These are phyloP conservation scores for Neoscytalidium dimidiatum DNA, from an alignment of 2,329 filamentous ascomycete genomes.

Conservation along the genomic window DNA sequence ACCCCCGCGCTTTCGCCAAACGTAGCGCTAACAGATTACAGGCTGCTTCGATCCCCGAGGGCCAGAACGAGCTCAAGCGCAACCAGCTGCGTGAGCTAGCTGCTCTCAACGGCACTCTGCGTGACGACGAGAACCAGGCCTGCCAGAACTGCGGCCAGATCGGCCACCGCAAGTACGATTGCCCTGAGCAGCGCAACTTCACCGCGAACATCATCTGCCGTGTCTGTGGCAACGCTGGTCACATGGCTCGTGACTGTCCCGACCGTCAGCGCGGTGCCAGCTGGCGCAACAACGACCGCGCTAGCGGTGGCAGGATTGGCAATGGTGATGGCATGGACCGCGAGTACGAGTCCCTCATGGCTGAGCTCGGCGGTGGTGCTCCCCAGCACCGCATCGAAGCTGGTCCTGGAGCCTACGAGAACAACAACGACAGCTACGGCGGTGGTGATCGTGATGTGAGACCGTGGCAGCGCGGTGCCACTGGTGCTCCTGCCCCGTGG, in stretches of 20 bases:
- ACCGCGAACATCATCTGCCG: slow-evolving; percentile 99
- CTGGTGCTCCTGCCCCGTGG: slow-evolving; percentile 84
- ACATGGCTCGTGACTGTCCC: slow-evolving; percentile 97
- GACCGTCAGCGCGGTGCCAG: slow-evolving; percentile 87
- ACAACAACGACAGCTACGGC: slow-evolving; percentile 27
- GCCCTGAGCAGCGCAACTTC: slow-evolving; percentile 94
- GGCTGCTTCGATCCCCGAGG: slow-evolving; percentile 98
- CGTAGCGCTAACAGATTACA: slow-evolving; percentile 46
- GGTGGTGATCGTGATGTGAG: slow-evolving; percentile 61
- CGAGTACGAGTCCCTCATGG: slow-evolving; percentile 98
- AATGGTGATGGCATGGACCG: slow-evolving; percentile 83
- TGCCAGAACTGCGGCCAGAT: slow-evolving; percentile 99
- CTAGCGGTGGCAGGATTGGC: slow-evolving; percentile 57
- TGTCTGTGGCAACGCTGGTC: slow-evolving; percentile 94
- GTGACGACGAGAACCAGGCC: slow-evolving; percentile 98
- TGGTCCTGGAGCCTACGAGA: slow-evolving; percentile 66
- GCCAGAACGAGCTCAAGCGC: slow-evolving; percentile 97
- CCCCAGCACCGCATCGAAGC: slow-evolving; percentile 83
- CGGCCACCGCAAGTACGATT: slow-evolving; percentile 98
- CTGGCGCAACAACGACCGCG: slow-evolving; percentile 77
- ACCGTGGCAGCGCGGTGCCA: slow-evolving; percentile 87
- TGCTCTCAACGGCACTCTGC: slow-evolving; percentile 96
- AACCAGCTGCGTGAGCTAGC: slow-evolving; percentile 98
- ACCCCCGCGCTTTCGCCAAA: background rate
- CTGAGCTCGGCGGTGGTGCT: slow-evolving; percentile 83